Evolutionary conservation across 2,329 filamentous ascomycete genomes (phyloP), one percentile per base, ranked within the genome.

Genomic region (Metarhizium guizhouense): DNA sequence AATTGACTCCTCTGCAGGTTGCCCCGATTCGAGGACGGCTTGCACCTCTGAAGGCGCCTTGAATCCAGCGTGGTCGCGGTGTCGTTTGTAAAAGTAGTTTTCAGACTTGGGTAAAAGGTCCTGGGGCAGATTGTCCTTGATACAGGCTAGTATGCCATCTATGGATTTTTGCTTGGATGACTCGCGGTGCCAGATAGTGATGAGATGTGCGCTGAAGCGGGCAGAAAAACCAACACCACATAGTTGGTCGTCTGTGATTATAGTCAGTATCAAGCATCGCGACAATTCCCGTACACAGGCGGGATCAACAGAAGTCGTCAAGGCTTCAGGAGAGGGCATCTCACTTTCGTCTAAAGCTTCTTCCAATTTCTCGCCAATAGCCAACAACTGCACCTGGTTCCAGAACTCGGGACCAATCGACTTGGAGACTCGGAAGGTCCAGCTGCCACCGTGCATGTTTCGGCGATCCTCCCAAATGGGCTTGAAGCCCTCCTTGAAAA

Each of bases 101-200:
- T 85, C 82, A 50, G 80, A 66, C 74, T 87, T 87, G 43, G 90
- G 90, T 57, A 78, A 78, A 61, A 95, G 74, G 67, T 94, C 88
- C 1, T 79, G 74, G 6, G 86, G 86, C 34, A 96, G 76, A 61
- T 88, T 83, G 53, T 85, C 81, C 51, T 95, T 75, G 53, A 96
- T 85, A 51, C 83, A 86, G 59, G 82, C 75, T 51, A 92, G 78
- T 57, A 96, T 79, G 60, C 78, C 82, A 67, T 93, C 84, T 62
- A 94, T 82, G 6, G 90, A 94, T 62, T 82, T 84, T 66, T 89
- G 79, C 72, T 94, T 91, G 58, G 84, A 85, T 25, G 86, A 85
- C 66, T 95, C 88, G 59, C 94, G 89, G 74, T 96, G 94, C 93
- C 93, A 97, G 66, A 97, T 83, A 63, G 88, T 88, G 68, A 96